Conservation (phyloP, 1,139 yeast species). For the Geotrichum cucujoidarum region DNA sequence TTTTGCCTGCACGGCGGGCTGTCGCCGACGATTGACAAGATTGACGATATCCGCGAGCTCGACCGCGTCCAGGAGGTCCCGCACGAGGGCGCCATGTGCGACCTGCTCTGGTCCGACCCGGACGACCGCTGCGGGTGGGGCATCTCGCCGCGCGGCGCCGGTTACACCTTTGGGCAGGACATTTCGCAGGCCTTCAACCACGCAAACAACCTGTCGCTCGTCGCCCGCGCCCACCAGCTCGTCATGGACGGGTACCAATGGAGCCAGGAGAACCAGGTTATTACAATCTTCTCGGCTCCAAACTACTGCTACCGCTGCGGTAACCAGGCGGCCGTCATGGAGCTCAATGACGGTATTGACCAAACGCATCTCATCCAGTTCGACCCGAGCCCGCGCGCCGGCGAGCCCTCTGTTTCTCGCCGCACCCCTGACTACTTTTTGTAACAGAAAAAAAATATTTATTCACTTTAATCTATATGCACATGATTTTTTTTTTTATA, state of each 20-base stretch:
- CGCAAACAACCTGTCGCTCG: slow-evolving; percentile 71
- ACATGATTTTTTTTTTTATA: not conserved
- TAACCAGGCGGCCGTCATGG: slow-evolving; percentile 98
- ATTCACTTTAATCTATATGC: not conserved
- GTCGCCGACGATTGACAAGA: slow-evolving; percentile 84
- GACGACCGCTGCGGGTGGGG: slow-evolving; percentile 98
- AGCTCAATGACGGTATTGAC: slow-evolving; percentile 65
- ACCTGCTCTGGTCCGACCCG: slow-evolving; percentile 94
- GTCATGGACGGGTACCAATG: slow-evolving; percentile 95
- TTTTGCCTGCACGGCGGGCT: slow-evolving; percentile 97
- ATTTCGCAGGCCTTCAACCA: slow-evolving; percentile 82
- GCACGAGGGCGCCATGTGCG: slow-evolving; percentile 99
- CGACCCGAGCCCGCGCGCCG: slow-evolving; percentile 93
- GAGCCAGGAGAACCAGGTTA: slow-evolving; percentile 56
- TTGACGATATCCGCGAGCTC: slow-evolving; percentile 82
- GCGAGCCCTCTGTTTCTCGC: slow-evolving; percentile 93
- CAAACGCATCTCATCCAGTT: slow-evolving; percentile 73
- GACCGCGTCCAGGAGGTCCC: slow-evolving; percentile 96
- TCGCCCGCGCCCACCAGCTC: slow-evolving; percentile 95
- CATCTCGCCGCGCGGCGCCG: slow-evolving; percentile 96
- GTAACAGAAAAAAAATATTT: slow-evolving; percentile 33
- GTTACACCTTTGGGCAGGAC: slow-evolving; percentile 86
- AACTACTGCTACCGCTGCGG: slow-evolving; percentile 97
- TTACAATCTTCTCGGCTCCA: slow-evolving; percentile 96
- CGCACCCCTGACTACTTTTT: slow-evolving; percentile 98